Conservation (phyloP, 2,329 filamentous ascomycete species). For the Penicillium sp. region DNA sequence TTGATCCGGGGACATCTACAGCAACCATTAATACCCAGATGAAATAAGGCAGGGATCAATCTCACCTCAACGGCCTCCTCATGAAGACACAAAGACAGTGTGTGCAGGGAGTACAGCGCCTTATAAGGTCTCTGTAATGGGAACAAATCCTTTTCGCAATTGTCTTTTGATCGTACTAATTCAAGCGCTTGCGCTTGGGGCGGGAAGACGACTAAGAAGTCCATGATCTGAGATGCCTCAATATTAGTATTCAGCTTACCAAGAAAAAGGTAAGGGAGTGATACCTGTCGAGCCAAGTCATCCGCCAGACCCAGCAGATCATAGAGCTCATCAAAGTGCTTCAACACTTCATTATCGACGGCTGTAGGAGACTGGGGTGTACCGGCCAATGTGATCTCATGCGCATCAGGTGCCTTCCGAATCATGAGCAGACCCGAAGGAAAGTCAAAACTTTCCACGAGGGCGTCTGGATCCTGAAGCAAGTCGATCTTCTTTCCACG, state of each 20-base stretch:
- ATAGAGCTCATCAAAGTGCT: constrained; percentile 81
- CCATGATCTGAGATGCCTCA: constrained; percentile 54
- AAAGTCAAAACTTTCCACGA: constrained; percentile 65
- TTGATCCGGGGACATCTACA: constrained; percentile 31
- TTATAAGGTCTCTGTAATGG: constrained; percentile 67
- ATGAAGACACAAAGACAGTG: constrained; percentile 60
- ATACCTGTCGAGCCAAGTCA: constrained; percentile 62
- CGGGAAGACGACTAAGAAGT: constrained; percentile 67
- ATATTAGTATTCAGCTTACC: constrained; percentile 5
- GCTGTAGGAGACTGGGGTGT: constrained; percentile 52
- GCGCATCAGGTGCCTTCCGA: constrained; percentile 53
- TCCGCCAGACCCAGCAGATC: constrained; percentile 72
- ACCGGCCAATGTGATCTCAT: constrained; percentile 28
- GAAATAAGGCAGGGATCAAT: not conserved
- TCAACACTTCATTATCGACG: constrained; percentile 74
- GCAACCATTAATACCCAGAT: not conserved
- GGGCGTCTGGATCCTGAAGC: constrained; percentile 55
- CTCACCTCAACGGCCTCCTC: constrained; percentile 37
- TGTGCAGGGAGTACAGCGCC: constrained; percentile 67
- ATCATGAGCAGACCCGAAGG: constrained; percentile 64
- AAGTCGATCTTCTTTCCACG: constrained; percentile 64
- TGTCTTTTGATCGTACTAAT: constrained; percentile 53
- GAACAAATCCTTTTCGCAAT: constrained; percentile 61
- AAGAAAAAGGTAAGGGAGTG: constrained; percentile 9
- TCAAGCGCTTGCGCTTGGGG: constrained; percentile 60